Percentiles rank a stretch among this genome's conserved stretches.
phyloP scores from a whole-genome alignment of 2,329 filamentous ascomycete species.

The Phoma sp. region DNA sequence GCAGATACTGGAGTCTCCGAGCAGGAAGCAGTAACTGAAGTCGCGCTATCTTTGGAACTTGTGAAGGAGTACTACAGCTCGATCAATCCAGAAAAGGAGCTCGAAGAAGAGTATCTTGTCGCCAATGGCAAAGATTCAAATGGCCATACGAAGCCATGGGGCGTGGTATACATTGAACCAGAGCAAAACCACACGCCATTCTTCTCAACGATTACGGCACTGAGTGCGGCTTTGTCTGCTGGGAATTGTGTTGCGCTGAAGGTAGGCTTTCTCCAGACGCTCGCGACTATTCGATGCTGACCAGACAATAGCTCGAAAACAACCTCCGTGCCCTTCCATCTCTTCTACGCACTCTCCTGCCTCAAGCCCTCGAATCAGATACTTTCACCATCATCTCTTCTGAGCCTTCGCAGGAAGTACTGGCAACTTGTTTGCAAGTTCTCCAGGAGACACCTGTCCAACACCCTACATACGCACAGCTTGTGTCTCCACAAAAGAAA shows the following conservation, averaged over 20 bases:
- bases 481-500: conserved; percentile 47
- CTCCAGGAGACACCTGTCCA: conserved; percentile 37
- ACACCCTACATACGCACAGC: conserved; percentile 34
- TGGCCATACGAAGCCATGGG: conserved; percentile 45
- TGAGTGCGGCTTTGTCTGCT: conserved; percentile 58
- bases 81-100: conserved; percentile 49
- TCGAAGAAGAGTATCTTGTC: conserved; percentile 54
- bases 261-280: conserved; percentile 40
- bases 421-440: conserved; percentile 40
- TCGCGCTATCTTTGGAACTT: conserved; percentile 50
- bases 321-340: conserved; percentile 47
- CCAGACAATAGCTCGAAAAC: conserved; percentile 48
- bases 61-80: conserved; percentile 51
- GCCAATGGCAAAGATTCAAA: conserved; percentile 50
- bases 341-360: conserved; percentile 50
- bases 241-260: conserved; percentile 62
- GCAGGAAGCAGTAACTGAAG: conserved; percentile 53
- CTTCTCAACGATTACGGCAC: conserved; percentile 42
- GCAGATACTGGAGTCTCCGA: conserved; percentile 48
- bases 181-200: conserved; percentile 56
- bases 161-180: conserved; percentile 59
- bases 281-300: background rate
- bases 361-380: conserved; percentile 55
- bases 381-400: conserved; percentile 55
- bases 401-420: conserved; percentile 36